phyloP scores from a whole-genome alignment of 345 rosid genomes.

The Jatropha curcas region DNA sequence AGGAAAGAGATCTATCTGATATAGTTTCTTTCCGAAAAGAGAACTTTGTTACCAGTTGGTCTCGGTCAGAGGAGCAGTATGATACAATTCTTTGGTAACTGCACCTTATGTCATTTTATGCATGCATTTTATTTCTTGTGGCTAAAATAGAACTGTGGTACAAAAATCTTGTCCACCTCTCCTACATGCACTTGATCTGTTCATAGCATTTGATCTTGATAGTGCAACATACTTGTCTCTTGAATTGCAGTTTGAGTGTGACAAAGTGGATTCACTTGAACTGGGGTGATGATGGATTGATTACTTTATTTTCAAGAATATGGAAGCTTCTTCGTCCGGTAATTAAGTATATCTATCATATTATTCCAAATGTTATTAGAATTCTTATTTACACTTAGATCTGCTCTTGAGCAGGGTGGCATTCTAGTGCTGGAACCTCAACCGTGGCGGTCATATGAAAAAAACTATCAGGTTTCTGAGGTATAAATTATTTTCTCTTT shows the following conservation, averaged over 20 bases:
- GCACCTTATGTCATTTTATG: background rate
- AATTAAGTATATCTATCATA: constrained; percentile 11
- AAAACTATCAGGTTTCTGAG: constrained; percentile 76
- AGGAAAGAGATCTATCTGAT: constrained; percentile 46
- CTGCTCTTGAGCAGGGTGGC: constrained; percentile 68
- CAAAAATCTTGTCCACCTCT: no score
- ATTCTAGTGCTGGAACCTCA: constrained; percentile 88
- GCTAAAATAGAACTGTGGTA: background rate
- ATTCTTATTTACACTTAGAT: background rate
- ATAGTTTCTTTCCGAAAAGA: constrained; percentile 72
- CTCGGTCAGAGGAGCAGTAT: constrained; percentile 42
- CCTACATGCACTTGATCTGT: no score
- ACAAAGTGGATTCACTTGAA: constrained; percentile 98
- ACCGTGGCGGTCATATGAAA: constrained; percentile 93
- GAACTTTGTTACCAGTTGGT: constrained; percentile 60
- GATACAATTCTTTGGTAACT: constrained; percentile 86
- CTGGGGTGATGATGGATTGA: constrained; percentile 94
- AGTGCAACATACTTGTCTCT: background rate
- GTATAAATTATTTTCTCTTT: constrained; percentile 29
- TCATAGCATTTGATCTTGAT: background rate
- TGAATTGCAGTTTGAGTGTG: constrained; percentile 73
- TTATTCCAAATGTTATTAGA: background rate
- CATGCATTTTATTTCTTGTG: background rate
- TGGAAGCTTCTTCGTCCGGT: constrained; percentile 85
- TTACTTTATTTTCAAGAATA: constrained; percentile 66